Evolutionary conservation across 2,329 filamentous ascomycete species (phyloP).

Genomic region (Pseudonectria buxi): DNA sequence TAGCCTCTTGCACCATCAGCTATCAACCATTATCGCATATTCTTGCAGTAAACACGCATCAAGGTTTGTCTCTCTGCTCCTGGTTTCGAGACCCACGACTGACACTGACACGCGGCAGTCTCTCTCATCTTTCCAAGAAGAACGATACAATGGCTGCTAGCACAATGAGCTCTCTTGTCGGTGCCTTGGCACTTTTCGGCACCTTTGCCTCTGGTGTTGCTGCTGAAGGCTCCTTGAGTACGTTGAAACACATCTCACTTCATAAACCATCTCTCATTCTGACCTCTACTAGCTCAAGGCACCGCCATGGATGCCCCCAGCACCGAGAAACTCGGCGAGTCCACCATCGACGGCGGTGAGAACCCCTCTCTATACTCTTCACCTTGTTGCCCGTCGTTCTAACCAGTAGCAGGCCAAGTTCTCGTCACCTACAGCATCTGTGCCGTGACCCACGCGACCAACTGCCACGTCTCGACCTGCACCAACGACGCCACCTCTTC

Average conservation of each 20-base stretch:
- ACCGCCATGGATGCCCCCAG: conserved; percentile 22
- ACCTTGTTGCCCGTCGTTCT: neutral
- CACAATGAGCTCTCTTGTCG: conserved; percentile 22
- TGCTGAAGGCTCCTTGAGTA: conserved; percentile 16
- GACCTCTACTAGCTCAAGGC: conserved; percentile 20
- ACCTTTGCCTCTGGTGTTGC: conserved; percentile 12
- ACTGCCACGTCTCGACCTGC: conserved; percentile 26
- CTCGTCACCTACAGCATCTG: conserved; percentile 32
- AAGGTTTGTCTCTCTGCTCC: neutral
- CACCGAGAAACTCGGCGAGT: conserved; percentile 25
- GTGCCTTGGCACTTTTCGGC: conserved; percentile 16
- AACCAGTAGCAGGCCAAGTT: conserved; percentile 18
- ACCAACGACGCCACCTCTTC: conserved; percentile 11
- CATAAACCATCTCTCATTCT: neutral
- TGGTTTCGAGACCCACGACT: neutral
- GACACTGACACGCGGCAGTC: too few relatives aligned
- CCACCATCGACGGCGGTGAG: conserved; percentile 27
- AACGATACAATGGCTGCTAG: conserved; percentile 21
- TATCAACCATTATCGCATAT: neutral
- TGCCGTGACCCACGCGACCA: conserved; percentile 28
- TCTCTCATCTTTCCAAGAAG: neutral
- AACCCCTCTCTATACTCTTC: neutral
- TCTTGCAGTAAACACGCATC: neutral
- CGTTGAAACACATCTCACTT: neutral
- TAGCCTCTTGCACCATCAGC: neutral